Evolutionary conservation across 1,284 basidiomycete species (phyloP).

Genomic region (Polyporus tsugae): DNA sequence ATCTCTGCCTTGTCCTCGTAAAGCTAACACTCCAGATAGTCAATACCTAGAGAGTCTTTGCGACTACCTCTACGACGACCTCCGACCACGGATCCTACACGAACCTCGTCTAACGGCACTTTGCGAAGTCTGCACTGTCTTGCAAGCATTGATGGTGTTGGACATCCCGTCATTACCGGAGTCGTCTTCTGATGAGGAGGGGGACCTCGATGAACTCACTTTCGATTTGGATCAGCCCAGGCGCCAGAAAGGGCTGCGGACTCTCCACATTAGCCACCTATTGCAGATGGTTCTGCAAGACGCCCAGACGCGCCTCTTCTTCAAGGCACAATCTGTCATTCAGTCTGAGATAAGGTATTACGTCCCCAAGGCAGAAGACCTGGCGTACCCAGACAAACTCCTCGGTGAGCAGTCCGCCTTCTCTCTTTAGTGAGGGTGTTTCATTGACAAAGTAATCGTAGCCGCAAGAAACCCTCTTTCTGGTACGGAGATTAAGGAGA

Average conservation of each 20-base stretch:
- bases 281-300: slow-evolving; percentile 92
- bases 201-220: slow-evolving; percentile 51
- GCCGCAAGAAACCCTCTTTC: slow-evolving; percentile 53
- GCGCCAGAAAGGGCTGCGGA: slow-evolving; percentile 51
- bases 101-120: slow-evolving; percentile 87
- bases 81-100: slow-evolving; percentile 92
- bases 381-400: slow-evolving; percentile 86
- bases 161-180: slow-evolving; percentile 61
- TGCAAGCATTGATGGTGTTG: slow-evolving; percentile 93
- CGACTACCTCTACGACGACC: slow-evolving; percentile 92
- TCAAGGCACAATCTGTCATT: slow-evolving; percentile 91
- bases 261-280: slow-evolving; percentile 75
- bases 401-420: slow-evolving; percentile 52
- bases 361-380: slow-evolving; percentile 76
- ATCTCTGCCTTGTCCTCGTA: slow-evolving; percentile 12
- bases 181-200: slow-evolving; percentile 45
- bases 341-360: slow-evolving; percentile 89
- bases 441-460: slow-evolving; percentile 34
- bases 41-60: slow-evolving; percentile 89
- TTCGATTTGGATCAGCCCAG: slow-evolving; percentile 48
- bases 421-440: slow-evolving; percentile 1
- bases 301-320: slow-evolving; percentile 92
- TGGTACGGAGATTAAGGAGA: slow-evolving; percentile 61
- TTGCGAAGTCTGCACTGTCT: slow-evolving; percentile 92
- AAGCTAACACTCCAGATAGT: slow-evolving; percentile 49